Conservation (phyloP, 192 early-diverging fungal genomes). For the Linnemannia schmuckeri region DNA sequence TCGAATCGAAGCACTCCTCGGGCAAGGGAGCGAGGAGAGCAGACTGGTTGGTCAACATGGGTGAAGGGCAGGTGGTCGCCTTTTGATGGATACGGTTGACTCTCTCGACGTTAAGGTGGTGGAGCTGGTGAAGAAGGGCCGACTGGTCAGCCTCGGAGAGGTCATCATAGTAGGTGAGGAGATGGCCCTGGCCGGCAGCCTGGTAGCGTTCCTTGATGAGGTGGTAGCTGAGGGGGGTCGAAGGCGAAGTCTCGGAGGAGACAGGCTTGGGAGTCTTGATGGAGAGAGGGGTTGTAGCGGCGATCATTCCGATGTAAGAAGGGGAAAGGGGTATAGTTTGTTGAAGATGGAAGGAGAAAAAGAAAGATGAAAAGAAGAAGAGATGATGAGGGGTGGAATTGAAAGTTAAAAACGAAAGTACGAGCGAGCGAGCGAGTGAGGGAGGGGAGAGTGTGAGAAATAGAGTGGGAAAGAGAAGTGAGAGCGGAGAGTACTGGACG, state of each 20-base stretch:
- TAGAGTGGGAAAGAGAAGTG: constrained; percentile 8
- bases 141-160: constrained; percentile 71
- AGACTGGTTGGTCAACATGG: constrained; percentile 51
- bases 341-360: background rate
- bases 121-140: constrained; percentile 75
- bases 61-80: constrained; percentile 69
- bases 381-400: background rate
- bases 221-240: constrained; percentile 46
- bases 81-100: constrained; percentile 87
- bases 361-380: background rate
- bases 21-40: constrained; percentile 81
- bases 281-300: constrained; percentile 30
- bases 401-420: background rate
- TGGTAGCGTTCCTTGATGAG: constrained; percentile 71
- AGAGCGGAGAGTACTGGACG: background rate
- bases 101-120: constrained; percentile 80
- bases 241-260: constrained; percentile 24
- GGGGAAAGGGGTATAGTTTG: constrained; percentile 4
- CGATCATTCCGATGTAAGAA: constrained; percentile 26
- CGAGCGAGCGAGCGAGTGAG: background rate
- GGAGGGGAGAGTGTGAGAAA: background rate
- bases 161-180: constrained; percentile 85
- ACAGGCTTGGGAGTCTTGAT: constrained; percentile 52
- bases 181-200: constrained; percentile 87
- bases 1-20: constrained; percentile 74